Evolutionary conservation across 2,329 filamentous ascomycete genomes (phyloP).

Genomic region (Colletotrichum phormii): DNA sequence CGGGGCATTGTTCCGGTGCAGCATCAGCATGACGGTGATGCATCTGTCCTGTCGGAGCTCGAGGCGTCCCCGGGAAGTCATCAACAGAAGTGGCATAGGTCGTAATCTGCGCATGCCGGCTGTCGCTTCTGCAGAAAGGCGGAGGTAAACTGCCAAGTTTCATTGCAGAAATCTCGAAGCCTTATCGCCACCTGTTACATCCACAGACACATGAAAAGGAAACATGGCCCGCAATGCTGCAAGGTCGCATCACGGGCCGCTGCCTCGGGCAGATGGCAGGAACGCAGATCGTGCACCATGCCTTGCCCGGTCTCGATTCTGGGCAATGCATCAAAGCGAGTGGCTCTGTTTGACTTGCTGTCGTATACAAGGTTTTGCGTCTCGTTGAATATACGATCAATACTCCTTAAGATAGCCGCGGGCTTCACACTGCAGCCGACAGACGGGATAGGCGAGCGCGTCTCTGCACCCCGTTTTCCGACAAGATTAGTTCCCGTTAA

Average conservation of each 20-base stretch:
- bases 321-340: not conserved
- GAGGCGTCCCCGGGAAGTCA: not conserved
- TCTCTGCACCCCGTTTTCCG: not conserved
- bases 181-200: slow-evolving; percentile 2
- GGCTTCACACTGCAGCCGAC: not conserved
- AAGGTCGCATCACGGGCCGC: slow-evolving; percentile 25
- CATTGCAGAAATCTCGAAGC: not conserved
- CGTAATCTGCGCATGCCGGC: not conserved
- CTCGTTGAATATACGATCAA: not conserved
- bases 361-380: not conserved
- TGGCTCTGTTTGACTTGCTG: not conserved
- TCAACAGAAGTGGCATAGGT: not conserved
- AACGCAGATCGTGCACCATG: not conserved
- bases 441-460: not conserved
- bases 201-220: not conserved
- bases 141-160: slow-evolving; percentile 2
- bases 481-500: not conserved
- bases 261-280: not conserved
- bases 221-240: not conserved
- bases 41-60: not conserved
- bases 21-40: not conserved
- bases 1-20: not conserved
- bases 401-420: not conserved
- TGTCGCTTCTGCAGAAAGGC: not conserved
- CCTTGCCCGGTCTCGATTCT: not conserved